These are phyloP conservation scores for Candida smagusa DNA, from an alignment of 1,139 yeast species.

Conservation along the genomic window DNA sequence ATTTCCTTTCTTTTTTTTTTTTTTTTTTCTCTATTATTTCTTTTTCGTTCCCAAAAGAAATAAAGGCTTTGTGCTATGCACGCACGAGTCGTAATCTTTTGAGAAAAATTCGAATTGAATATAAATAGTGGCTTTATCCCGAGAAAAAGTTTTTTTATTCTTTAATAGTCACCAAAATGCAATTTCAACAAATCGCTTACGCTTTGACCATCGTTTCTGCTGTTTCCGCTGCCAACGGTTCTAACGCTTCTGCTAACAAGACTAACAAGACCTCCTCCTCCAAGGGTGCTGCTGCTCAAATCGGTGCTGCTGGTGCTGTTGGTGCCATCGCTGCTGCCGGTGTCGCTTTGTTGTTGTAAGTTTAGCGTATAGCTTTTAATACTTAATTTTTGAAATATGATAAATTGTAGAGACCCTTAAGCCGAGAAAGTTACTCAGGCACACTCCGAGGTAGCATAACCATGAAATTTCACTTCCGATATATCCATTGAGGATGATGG, in stretches of 20 bases:
- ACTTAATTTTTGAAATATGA: too few species aligned
- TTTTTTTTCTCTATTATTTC: not conserved
- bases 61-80: not conserved
- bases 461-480: too few species aligned
- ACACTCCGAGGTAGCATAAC: too few species aligned
- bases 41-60: not conserved
- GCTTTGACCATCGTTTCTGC: slow-evolving; percentile 46
- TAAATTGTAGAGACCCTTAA: too few species aligned
- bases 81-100: not conserved
- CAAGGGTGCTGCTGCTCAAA: slow-evolving; percentile 10
- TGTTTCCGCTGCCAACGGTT: slow-evolving; percentile 42
- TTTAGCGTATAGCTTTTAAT: slow-evolving; percentile 5
- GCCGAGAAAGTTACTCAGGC: too few species aligned
- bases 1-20: not conserved
- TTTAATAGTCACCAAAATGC: slow-evolving; percentile 29
- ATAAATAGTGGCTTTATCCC: slow-evolving; percentile 1
- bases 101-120: slow-evolving; percentile 1
- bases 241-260: slow-evolving; percentile 30
- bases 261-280: slow-evolving; percentile 14
- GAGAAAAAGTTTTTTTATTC: slow-evolving; percentile 2
- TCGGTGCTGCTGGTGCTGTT: slow-evolving; percentile 19
- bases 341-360: slow-evolving; percentile 44
- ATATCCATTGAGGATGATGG: too few species aligned
- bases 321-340: slow-evolving; percentile 47
- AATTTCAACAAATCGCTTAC: slow-evolving; percentile 43